phyloP scores from a whole-genome alignment of 768 basidiomycete genomes.

The Mycena indigotica region DNA sequence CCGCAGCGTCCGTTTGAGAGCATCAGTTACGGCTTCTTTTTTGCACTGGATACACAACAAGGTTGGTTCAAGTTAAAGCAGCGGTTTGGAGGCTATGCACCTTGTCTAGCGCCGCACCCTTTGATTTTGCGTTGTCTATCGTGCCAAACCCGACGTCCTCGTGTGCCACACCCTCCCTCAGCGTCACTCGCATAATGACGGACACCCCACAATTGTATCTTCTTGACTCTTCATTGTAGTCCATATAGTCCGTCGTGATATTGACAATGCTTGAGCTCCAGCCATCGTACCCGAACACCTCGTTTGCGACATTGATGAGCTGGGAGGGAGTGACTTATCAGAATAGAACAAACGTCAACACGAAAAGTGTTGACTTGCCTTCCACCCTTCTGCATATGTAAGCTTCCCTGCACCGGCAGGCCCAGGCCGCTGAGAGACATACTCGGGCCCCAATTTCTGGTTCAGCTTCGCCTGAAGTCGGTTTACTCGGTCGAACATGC shows the following conservation, averaged over 20 bases:
- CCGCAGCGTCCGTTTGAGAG: constrained; percentile 83
- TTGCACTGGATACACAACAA: constrained; percentile 66
- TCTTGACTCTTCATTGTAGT: constrained; percentile 67
- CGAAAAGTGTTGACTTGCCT: too few species aligned
- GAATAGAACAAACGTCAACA: too few species aligned
- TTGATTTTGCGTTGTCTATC: constrained; percentile 82
- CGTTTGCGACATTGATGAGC: constrained; percentile 97
- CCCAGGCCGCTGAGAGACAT: constrained; percentile 84
- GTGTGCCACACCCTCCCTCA: constrained; percentile 85
- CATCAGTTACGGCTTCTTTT: constrained; percentile 98
- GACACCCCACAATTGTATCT: constrained; percentile 76
- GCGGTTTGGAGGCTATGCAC: constrained; percentile 44
- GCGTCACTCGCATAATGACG: constrained; percentile 83
- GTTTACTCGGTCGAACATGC: constrained; percentile 67
- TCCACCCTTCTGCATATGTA: constrained; percentile 97
- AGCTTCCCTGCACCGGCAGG: constrained; percentile 86
- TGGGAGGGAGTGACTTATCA: too few species aligned
- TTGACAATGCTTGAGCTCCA: constrained; percentile 84
- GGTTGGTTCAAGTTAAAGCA: background rate
- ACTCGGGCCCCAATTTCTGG: constrained; percentile 93
- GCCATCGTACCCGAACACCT: constrained; percentile 97
- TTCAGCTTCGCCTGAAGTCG: constrained; percentile 79
- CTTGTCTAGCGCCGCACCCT: constrained; percentile 89
- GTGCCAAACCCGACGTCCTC: constrained; percentile 94
- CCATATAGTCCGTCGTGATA: constrained; percentile 77